These are phyloP conservation scores for Ascosphaera acerosa DNA, from an alignment of 2,329 filamentous ascomycete species.

Conservation along the genomic window DNA sequence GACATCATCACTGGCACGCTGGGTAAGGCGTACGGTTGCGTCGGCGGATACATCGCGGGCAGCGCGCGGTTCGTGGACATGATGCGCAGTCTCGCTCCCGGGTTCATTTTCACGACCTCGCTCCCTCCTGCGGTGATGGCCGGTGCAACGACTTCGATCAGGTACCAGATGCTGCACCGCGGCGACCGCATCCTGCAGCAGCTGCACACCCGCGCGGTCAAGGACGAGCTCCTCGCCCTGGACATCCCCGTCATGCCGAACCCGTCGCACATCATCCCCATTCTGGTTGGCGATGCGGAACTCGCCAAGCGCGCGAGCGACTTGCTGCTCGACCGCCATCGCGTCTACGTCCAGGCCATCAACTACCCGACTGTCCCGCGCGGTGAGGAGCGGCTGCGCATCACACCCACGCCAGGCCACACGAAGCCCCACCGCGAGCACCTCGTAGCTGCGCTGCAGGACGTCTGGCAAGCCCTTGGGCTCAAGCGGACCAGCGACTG, in stretches of 20 bases:
- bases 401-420: slow-evolving; percentile 90
- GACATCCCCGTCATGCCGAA: slow-evolving; percentile 96
- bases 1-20: slow-evolving; percentile 96
- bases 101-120: slow-evolving; percentile 97
- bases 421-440: slow-evolving; percentile 62
- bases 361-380: slow-evolving; percentile 97
- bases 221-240: slow-evolving; percentile 48
- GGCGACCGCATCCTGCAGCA: slow-evolving; percentile 84
- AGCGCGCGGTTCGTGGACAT: slow-evolving; percentile 70
- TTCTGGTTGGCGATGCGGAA: slow-evolving; percentile 84
- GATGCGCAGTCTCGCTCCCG: slow-evolving; percentile 78
- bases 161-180: slow-evolving; percentile 69
- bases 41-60: slow-evolving; percentile 91
- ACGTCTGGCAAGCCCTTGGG: slow-evolving; percentile 65
- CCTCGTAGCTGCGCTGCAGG: slow-evolving; percentile 58
- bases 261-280: slow-evolving; percentile 83
- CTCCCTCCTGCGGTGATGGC: slow-evolving; percentile 94
- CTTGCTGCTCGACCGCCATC: slow-evolving; percentile 66
- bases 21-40: slow-evolving; percentile 92
- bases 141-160: slow-evolving; percentile 69
- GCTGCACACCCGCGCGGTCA: slow-evolving; percentile 84
- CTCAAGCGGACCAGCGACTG: slow-evolving; percentile 89
- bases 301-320: slow-evolving; percentile 81
- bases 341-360: slow-evolving; percentile 95
- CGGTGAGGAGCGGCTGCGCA: slow-evolving; percentile 86